Percentiles rank a stretch among this genome's conserved stretches.
phyloP scores from a whole-genome alignment of 148 eudicot species.

The Fagopyrum esculentum region DNA sequence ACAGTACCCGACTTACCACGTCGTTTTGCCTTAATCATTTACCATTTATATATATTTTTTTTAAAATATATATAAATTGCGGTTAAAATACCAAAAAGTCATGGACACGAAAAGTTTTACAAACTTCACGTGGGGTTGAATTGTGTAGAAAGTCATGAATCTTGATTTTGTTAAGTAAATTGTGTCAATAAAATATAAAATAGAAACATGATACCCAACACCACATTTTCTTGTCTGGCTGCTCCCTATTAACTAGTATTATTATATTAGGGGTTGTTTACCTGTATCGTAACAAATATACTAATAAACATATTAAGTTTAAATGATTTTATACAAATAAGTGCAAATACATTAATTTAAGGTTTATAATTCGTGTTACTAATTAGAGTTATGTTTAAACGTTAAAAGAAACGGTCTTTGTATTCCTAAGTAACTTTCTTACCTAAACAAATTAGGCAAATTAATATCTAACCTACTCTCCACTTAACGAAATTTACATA shows the following conservation, averaged over 20 bases:
- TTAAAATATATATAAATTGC: too few relatives aligned
- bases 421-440: background rate
- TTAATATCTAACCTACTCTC: background rate
- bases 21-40: too few relatives aligned
- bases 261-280: background rate
- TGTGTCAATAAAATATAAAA: background rate
- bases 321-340: too few relatives aligned
- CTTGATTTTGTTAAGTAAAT: background rate
- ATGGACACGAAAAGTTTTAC: background rate
- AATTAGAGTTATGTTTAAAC: too few relatives aligned
- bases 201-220: background rate
- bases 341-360: too few relatives aligned
- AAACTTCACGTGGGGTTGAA: constrained; percentile 2
- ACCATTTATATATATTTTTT: too few relatives aligned
- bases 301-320: too few relatives aligned
- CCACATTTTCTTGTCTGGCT: constrained; percentile 8
- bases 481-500: background rate
- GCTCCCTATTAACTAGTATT: background rate
- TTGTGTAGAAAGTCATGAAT: background rate
- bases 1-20: too few relatives aligned
- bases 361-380: too few relatives aligned
- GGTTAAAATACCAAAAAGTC: background rate
- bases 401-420: too few relatives aligned
- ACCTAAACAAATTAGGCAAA: background rate
- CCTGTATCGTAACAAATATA: too few relatives aligned